Evolutionary conservation across 257 asterid species (phyloP).

Genomic region (Solanum piurae): DNA sequence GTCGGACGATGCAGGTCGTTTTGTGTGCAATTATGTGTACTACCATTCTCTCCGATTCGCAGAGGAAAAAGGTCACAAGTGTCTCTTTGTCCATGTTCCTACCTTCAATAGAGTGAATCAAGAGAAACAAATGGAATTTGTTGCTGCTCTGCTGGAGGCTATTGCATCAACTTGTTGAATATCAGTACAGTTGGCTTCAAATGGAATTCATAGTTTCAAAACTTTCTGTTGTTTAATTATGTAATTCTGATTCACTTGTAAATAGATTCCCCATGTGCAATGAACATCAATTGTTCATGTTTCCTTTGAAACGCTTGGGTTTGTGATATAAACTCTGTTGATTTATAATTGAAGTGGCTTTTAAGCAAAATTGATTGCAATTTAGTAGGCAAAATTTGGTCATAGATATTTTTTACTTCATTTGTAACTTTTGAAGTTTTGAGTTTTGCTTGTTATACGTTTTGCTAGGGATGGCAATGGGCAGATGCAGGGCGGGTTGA

Average conservation of each 20-base stretch:
- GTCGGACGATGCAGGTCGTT: constrained; percentile 49
- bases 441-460: not conserved
- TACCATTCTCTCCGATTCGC: constrained; percentile 48
- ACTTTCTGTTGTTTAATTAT: not conserved
- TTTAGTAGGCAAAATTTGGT: not conserved
- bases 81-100: constrained; percentile 50
- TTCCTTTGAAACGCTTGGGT: not conserved
- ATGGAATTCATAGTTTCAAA: not conserved
- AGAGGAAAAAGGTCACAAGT: constrained; percentile 36
- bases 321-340: not conserved
- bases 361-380: not conserved
- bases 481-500: not conserved
- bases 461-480: not conserved
- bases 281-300: not conserved
- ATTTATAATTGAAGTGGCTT: not conserved
- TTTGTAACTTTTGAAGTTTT: too few relatives aligned
- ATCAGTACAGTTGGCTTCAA: not conserved
- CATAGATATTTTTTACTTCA: not conserved
- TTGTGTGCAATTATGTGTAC: constrained; percentile 55
- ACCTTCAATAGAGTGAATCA: constrained; percentile 25
- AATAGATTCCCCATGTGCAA: not conserved
- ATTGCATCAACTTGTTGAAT: constrained; percentile 30
- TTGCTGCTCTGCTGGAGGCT: constrained; percentile 36
- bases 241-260: not conserved
- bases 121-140: constrained; percentile 34